phyloP scores from a whole-genome alignment of 2,329 filamentous ascomycete species.

The Neonectria faginata region DNA sequence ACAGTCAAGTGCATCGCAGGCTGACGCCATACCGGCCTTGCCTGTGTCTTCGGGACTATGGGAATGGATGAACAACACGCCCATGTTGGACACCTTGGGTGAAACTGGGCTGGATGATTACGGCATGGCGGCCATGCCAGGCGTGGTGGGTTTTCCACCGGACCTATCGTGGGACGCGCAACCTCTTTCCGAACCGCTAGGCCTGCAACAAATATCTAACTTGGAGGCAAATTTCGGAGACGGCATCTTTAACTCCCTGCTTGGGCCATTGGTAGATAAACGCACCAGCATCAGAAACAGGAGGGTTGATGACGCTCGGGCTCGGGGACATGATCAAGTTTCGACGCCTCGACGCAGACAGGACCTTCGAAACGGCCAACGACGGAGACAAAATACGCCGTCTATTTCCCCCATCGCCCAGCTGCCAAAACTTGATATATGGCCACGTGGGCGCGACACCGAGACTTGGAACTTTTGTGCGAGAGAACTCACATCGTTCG shows the following conservation, averaged over 20 bases:
- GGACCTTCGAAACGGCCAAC: neutral
- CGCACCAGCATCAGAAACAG: neutral
- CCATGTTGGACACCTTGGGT: neutral
- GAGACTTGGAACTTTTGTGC: conserved; percentile 29
- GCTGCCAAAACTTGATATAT: conserved; percentile 10
- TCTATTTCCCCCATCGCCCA: neutral
- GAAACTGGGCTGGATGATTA: neutral
- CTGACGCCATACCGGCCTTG: neutral
- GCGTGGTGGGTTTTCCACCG: neutral
- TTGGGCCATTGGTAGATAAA: neutral
- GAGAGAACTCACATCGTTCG: conserved; percentile 21
- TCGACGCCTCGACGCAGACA: conserved; percentile 1
- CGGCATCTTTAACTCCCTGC: neutral
- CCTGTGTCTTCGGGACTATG: neutral
- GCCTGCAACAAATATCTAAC: neutral
- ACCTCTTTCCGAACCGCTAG: neutral
- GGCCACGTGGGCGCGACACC: conserved; percentile 22
- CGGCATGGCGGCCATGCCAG: neutral
- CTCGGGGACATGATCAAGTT: neutral
- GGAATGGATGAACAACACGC: neutral
- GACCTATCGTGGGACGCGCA: neutral
- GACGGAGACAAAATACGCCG: neutral
- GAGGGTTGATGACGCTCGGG: neutral
- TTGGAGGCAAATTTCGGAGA: neutral
- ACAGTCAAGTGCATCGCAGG: neutral